phyloP scores from a whole-genome alignment of 2,329 filamentous ascomycete genomes.

The Pseudopithomyces maydicus region DNA sequence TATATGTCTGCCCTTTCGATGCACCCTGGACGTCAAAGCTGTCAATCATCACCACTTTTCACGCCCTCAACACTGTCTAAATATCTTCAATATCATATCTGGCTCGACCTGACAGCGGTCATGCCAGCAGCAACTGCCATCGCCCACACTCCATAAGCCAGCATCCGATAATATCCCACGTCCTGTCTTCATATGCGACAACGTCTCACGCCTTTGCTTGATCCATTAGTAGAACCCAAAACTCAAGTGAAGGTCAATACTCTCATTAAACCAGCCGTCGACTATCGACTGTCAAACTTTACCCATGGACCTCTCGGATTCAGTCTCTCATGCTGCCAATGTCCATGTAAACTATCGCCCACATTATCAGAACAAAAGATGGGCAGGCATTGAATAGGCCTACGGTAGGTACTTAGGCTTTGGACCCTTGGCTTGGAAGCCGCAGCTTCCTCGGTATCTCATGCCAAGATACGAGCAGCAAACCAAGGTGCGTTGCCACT shows the following conservation, averaged over 20 bases:
- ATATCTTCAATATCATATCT: conserved; percentile 40
- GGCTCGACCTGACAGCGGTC: conserved; percentile 31
- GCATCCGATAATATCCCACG: conserved; percentile 25
- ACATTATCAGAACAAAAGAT: neutral
- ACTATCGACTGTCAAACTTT: neutral
- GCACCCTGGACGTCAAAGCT: conserved; percentile 42
- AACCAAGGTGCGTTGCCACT: conserved; percentile 1
- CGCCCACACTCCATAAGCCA: conserved; percentile 25
- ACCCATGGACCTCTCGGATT: neutral
- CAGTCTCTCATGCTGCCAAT: neutral
- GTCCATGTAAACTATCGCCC: neutral
- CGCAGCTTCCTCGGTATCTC: neutral
- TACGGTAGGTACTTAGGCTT: neutral
- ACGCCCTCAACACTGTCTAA: conserved; percentile 42
- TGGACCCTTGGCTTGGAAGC: neutral
- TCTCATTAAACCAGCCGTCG: neutral
- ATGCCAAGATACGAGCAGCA: neutral
- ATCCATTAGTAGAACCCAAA: neutral
- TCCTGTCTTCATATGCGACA: conserved; percentile 9
- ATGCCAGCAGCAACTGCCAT: conserved; percentile 34
- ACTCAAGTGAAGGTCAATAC: neutral
- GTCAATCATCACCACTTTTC: conserved; percentile 43
- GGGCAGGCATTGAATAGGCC: neutral
- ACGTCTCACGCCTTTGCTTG: conserved; percentile 2
- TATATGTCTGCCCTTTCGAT: conserved; percentile 46